These are phyloP conservation scores for Pseudogymnoascus sp. DNA, from an alignment of 2,329 filamentous ascomycete genomes.

Conservation along the genomic window DNA sequence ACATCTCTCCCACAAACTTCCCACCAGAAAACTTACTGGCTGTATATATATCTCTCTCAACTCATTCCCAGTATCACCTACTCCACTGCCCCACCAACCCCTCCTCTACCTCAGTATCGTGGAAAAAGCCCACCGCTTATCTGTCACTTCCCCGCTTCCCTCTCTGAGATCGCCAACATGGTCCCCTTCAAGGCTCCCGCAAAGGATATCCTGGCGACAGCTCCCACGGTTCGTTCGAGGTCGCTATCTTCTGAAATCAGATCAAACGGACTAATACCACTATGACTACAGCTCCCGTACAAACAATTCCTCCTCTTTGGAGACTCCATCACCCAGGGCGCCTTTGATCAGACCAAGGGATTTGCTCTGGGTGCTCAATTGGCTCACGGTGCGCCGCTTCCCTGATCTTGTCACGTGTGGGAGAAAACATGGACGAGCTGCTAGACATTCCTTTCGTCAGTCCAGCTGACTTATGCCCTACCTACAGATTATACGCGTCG, in stretches of 20 bases:
- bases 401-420: neutral
- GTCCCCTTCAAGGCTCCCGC: neutral
- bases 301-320: conserved; percentile 72
- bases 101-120: neutral
- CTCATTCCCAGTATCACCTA: neutral
- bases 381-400: conserved; percentile 52
- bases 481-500: conserved; percentile 62
- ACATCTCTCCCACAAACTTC: neutral
- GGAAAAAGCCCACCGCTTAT: neutral
- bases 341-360: conserved; percentile 51
- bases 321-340: conserved; percentile 75
- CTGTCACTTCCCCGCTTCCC: neutral
- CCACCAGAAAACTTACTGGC: neutral
- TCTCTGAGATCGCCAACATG: neutral
- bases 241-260: no score
- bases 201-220: neutral
- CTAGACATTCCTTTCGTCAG: neutral
- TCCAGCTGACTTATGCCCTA: neutral
- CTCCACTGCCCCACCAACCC: neutral
- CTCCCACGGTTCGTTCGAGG: neutral
- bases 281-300: neutral
- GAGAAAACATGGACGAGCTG: neutral
- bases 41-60: neutral
- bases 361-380: conserved; percentile 69
- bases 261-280: neutral